phyloP scores from a whole-genome alignment of 176 grass and related monocot genomes.

The Raddia guianensis region DNA sequence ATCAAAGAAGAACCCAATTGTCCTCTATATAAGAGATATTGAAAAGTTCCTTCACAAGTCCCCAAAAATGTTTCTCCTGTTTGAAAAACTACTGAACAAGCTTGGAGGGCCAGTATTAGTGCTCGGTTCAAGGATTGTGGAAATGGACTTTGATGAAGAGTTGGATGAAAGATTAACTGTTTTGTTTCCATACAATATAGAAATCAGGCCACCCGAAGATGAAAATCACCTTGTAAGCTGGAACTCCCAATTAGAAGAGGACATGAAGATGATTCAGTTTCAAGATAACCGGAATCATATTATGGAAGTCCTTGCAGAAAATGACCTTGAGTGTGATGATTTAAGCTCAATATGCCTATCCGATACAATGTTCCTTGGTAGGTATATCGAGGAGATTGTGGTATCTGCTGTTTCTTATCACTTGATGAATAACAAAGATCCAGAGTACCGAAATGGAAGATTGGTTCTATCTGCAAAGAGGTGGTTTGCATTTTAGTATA shows the following conservation, averaged over 20 bases:
- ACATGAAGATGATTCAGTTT: constrained; percentile 85
- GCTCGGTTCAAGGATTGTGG: constrained; percentile 72
- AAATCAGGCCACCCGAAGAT: constrained; percentile 71
- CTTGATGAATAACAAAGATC: constrained; percentile 85
- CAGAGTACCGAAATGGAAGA: constrained; percentile 74
- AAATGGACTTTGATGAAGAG: constrained; percentile 56
- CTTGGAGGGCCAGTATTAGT: constrained; percentile 64
- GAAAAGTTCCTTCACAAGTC: constrained; percentile 83
- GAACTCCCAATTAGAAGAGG: constrained; percentile 91
- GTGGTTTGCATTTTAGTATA: constrained; percentile 39
- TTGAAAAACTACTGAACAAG: constrained; percentile 81
- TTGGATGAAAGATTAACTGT: constrained; percentile 61
- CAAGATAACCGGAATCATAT: constrained; percentile 87
- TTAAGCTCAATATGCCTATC: constrained; percentile 69
- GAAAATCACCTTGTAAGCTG: constrained; percentile 78
- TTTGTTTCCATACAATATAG: constrained; percentile 74
- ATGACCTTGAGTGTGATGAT: constrained; percentile 88
- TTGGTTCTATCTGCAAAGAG: constrained; percentile 76
- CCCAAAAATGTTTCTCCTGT: constrained; percentile 80
- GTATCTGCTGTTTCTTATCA: constrained; percentile 81
- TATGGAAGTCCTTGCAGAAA: constrained; percentile 71
- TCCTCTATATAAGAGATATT: constrained; percentile 92
- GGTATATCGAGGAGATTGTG: constrained; percentile 79
- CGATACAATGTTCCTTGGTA: constrained; percentile 71
- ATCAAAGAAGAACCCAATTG: constrained; percentile 76